Conservation (phyloP, 73 alveolate genomes). For the Stentor coeruleus region DNA sequence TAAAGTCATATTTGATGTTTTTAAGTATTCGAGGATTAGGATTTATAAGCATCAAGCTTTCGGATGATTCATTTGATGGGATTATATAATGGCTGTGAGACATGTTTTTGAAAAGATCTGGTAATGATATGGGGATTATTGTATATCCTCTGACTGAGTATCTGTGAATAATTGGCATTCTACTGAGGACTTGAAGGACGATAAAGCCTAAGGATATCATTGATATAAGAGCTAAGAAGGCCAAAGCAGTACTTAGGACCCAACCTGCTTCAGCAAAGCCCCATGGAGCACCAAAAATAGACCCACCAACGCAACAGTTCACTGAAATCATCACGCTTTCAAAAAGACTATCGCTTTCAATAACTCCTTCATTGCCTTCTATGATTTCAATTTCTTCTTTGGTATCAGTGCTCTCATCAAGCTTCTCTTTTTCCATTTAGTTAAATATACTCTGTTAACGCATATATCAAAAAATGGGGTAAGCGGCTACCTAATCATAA, state of each 20-base stretch:
- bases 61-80: background rate
- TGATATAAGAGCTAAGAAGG: background rate
- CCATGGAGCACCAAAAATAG: constrained; percentile 9
- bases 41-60: background rate
- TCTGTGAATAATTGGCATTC: background rate
- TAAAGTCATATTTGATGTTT: background rate
- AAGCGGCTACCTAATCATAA: too few relatives aligned
- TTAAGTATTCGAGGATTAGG: background rate
- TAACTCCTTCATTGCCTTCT: too few relatives aligned
- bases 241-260: background rate
- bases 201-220: background rate
- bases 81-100: background rate
- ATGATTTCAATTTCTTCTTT: too few relatives aligned
- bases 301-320: constrained; percentile 5
- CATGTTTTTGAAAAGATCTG: background rate
- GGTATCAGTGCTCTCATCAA: too few relatives aligned
- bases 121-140: background rate
- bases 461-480: too few relatives aligned
- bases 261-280: background rate
- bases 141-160: background rate
- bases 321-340: background rate
- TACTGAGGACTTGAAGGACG: background rate
- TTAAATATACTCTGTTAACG: too few relatives aligned
- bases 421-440: too few relatives aligned
- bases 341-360: background rate